These are phyloP conservation scores for Effrenium voratum DNA, from an alignment of 73 alveolate genomes.

Conservation along the genomic window DNA sequence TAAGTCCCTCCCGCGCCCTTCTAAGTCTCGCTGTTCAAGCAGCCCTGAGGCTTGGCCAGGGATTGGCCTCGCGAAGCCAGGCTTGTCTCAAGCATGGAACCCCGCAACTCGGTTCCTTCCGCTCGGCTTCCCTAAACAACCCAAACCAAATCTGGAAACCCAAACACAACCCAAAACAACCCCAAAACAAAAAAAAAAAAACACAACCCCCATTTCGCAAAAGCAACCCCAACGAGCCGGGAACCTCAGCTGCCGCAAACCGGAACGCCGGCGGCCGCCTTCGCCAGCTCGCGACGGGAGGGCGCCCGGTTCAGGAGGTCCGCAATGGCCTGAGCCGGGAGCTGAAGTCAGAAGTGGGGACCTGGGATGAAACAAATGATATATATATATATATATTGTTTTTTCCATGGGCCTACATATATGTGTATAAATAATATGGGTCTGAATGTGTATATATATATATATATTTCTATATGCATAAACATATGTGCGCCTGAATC, in stretches of 20 bases:
- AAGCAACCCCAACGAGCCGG: neutral
- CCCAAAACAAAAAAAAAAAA: neutral
- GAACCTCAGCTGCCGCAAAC: neutral
- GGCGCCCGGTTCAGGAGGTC: conserved; percentile 64
- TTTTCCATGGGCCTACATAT: neutral
- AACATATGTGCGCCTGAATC: neutral
- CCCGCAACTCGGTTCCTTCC: too few relatives aligned
- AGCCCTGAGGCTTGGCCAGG: too few relatives aligned
- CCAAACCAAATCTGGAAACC: neutral
- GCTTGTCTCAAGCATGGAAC: too few relatives aligned
- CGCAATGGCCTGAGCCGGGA: conserved; percentile 30
- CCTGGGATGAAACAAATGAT: neutral
- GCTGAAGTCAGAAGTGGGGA: neutral
- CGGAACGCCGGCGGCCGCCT: neutral
- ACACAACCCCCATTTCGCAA: neutral
- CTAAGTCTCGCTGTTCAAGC: too few relatives aligned
- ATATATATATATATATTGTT: neutral
- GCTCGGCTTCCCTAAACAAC: too few relatives aligned
- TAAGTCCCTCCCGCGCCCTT: too few relatives aligned
- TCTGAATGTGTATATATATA: neutral
- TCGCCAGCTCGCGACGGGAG: conserved; percentile 50
- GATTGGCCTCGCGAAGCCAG: too few relatives aligned
- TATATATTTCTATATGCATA: neutral
- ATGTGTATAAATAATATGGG: neutral
- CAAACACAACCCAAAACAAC: neutral